Base-by-base conservation (phyloP, 2,329 filamentous ascomycete genomes). In the Colletotrichum sp. region DNA sequence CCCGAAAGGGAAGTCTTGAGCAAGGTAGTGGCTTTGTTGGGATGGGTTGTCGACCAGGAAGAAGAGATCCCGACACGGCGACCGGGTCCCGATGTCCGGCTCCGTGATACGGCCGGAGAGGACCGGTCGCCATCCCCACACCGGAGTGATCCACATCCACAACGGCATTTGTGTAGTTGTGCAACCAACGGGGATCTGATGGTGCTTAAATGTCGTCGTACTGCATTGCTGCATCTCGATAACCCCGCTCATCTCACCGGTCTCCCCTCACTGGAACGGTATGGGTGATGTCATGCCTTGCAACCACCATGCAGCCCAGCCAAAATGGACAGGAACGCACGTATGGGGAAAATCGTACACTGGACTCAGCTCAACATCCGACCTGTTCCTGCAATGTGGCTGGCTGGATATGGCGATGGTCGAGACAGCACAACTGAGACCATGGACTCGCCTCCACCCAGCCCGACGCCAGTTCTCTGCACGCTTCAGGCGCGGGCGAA, bases 41-140 rank as follows among this genome's bases (percentile, higher is more conserved):
- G n/a, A 52, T 7, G 43, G 43, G n/a, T 52, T 52, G n/a, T 1
- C 6, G 43, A 13, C 10, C 2, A 7, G 12, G n/a, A 2, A 52
- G 1, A 13, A 52, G 43, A 3, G n/a, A 52, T 21, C 2, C 6
- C 3, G 43, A 21, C 43, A 13, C n/a, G 43, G 43, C 43, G 2
- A 7, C n/a, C 43, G 43, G 43, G 43, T 2, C 2, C 43, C 43
- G n/a, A 52, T 52, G 43, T 21, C 43, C 43, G 43, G 43, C 43
- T 52, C 43, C 43, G 10, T 21, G 43, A 52, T 52, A 21, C 43
- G n/a, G 43, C 43, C 43, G n/a, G n/a, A 13, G n/a, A 52, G n/a
- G n/a, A 52, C 43, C 43, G 43, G 43, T 0, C 0, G 0, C n/a
- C 10, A 1, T 48, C 0, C 6, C n/a, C 43, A 52, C 43, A 52